phyloP scores from a whole-genome alignment of 2,329 filamentous ascomycete species.

The Knoxdaviesia capensis region DNA sequence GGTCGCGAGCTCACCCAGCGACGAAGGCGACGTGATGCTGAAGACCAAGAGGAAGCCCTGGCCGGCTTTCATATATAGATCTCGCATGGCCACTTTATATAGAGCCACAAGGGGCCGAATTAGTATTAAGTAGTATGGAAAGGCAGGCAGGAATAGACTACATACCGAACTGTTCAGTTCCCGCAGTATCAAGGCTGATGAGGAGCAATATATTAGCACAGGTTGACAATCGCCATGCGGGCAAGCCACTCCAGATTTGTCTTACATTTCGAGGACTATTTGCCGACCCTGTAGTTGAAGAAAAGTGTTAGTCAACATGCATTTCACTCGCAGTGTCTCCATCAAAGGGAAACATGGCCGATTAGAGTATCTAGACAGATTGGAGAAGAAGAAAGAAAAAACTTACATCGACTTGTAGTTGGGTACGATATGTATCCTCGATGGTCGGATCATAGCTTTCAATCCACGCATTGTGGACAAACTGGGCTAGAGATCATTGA shows the following conservation, averaged over 20 bases:
- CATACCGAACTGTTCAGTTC: constrained; percentile 84
- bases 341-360: too few relatives aligned
- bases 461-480: constrained; percentile 87
- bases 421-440: constrained; percentile 57
- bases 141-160: constrained; percentile 7
- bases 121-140: neutral
- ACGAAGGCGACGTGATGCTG: constrained; percentile 70
- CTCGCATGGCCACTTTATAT: constrained; percentile 41
- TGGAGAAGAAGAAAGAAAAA: neutral
- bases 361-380: too few relatives aligned
- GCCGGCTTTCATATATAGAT: constrained; percentile 84
- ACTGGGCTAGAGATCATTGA: constrained; percentile 45
- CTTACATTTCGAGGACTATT: constrained; percentile 77
- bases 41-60: constrained; percentile 86
- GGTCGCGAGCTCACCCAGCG: constrained; percentile 61
- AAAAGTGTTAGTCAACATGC: constrained; percentile 12
- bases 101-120: constrained; percentile 7
- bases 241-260: neutral
- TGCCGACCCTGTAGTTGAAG: constrained; percentile 46
- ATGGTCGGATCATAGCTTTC: constrained; percentile 70
- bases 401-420: constrained; percentile 68
- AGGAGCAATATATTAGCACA: too few relatives aligned
- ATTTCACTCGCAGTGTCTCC: too few relatives aligned
- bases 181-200: constrained; percentile 62
- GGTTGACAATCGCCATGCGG: too few relatives aligned